Conservation (phyloP, 108 stramenopile species). For the Pinguiococcus pyrenoidosus region DNA sequence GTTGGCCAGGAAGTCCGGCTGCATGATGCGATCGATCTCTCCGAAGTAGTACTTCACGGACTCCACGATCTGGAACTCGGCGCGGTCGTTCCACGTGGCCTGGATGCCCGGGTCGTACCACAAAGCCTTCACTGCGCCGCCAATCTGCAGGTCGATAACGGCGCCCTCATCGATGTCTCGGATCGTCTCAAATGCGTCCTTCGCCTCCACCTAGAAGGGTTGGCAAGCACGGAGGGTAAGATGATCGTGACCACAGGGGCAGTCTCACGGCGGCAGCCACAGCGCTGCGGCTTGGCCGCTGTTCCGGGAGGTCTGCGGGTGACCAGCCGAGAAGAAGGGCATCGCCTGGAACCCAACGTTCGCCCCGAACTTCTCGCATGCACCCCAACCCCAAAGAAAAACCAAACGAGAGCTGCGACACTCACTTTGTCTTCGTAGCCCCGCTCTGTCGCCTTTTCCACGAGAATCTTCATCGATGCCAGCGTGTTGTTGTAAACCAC, state of each 20-base stretch:
- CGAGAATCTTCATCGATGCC: conserved; percentile 35
- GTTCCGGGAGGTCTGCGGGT: no score
- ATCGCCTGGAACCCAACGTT: no score
- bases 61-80: conserved; percentile 41
- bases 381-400: no score
- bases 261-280: background rate
- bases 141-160: conserved; percentile 22
- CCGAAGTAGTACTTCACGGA: conserved; percentile 47
- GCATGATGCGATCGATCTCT: conserved; percentile 33
- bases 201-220: conserved; percentile 1
- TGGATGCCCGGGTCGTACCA: conserved; percentile 32
- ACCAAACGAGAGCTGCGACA: background rate
- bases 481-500: conserved; percentile 36
- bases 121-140: conserved; percentile 29
- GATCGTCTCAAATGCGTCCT: conserved; percentile 26
- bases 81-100: conserved; percentile 32
- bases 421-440: conserved; percentile 3
- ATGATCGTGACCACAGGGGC: background rate
- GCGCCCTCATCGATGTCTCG: conserved; percentile 24
- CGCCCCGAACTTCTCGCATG: no score
- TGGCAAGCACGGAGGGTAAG: no score
- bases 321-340: no score
- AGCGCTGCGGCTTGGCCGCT: no score
- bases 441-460: conserved; percentile 25
- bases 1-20: conserved; percentile 30